A percentile compares a stretch with the other conserved stretches of the same genome.
Evolutionary conservation across 106 monocot species (phyloP).

Genomic region (Platanthera guangdongensis): DNA sequence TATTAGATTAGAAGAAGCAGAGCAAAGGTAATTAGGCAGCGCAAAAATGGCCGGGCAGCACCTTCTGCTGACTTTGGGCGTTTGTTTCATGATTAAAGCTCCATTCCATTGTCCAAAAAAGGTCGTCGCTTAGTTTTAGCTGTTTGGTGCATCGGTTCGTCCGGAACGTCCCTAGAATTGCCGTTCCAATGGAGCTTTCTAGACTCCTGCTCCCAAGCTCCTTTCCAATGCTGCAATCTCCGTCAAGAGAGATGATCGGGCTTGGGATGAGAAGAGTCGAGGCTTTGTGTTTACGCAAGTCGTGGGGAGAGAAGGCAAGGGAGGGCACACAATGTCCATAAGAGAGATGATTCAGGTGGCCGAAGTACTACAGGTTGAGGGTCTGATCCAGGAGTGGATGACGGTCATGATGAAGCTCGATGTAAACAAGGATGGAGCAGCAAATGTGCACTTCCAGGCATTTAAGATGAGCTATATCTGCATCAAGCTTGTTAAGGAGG

Average conservation of each 20-base stretch:
- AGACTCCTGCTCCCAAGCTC: no score
- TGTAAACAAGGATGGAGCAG: constrained; percentile 60
- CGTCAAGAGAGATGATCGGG: constrained; percentile 32
- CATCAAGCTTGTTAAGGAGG: constrained; percentile 71
- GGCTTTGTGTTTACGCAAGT: constrained; percentile 87
- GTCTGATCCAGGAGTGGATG: constrained; percentile 75
- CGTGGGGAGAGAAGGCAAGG: constrained; percentile 42
- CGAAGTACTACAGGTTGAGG: constrained; percentile 71
- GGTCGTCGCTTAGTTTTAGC: no score
- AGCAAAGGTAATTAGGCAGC: no score
- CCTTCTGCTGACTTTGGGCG: no score
- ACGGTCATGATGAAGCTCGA: constrained; percentile 77
- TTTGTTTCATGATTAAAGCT: no score
- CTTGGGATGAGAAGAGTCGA: constrained; percentile 64
- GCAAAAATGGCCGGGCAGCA: no score
- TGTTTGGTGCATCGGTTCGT: no score
- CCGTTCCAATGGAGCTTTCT: no score
- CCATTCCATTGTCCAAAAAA: no score
- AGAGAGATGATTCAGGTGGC: constrained; percentile 70
- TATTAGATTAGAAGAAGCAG: no score
- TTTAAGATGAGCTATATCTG: constrained; percentile 95
- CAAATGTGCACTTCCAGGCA: constrained; percentile 90
- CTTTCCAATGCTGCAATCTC: no score
- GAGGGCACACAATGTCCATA: constrained; percentile 67
- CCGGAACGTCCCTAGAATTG: no score